A percentile compares a stretch with the other conserved stretches of the same genome.
Evolutionary conservation across 306 rosid species (phyloP).

Genomic region (Albizia julibrissin): DNA sequence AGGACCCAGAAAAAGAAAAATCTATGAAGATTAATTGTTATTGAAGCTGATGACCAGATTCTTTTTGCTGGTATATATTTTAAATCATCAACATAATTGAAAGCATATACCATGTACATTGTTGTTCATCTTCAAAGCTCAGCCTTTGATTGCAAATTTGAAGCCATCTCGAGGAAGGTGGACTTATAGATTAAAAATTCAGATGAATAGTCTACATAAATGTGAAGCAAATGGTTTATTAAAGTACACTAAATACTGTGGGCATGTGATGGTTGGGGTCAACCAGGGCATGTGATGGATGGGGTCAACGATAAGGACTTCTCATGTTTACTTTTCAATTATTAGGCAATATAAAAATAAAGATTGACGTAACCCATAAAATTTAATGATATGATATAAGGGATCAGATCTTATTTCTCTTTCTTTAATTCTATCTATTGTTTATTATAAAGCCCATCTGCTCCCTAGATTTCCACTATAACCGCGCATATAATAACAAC

Average conservation of each 20-base stretch:
- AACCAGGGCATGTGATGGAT: background rate
- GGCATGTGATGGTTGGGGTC: background rate
- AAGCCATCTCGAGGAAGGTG: background rate
- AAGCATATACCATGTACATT: background rate
- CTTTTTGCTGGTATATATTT: background rate
- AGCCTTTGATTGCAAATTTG: background rate
- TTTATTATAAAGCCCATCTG: background rate
- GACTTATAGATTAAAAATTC: background rate
- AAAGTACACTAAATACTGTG: background rate
- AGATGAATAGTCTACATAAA: background rate
- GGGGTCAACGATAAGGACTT: background rate
- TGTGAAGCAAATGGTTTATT: background rate
- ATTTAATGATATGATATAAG: background rate
- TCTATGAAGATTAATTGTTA: background rate
- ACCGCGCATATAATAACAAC: background rate
- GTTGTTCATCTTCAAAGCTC: background rate
- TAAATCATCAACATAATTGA: background rate
- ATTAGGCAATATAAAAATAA: background rate
- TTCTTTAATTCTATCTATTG: background rate
- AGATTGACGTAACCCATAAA: background rate
- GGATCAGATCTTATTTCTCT: background rate
- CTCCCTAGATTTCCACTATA: background rate
- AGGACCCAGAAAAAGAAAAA: slow-evolving; percentile 8
- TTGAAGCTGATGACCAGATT: slow-evolving; percentile 17
- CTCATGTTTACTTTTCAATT: background rate